These are phyloP conservation scores for Xenoacremonium recifei DNA, from an alignment of 2,329 filamentous ascomycete species.

Conservation along the genomic window DNA sequence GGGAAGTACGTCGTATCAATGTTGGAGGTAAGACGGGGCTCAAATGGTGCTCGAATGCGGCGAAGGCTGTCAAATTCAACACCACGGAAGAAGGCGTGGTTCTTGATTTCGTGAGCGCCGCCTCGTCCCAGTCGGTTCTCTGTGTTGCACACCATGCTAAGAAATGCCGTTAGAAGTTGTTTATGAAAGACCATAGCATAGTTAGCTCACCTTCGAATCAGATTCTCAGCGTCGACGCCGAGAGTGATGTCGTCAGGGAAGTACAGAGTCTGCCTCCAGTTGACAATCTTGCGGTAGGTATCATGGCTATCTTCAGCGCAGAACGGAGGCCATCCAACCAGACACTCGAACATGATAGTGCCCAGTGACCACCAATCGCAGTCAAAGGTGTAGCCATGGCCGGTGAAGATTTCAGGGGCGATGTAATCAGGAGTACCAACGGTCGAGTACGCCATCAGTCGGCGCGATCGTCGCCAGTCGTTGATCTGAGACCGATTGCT, in stretches of 20 bases:
- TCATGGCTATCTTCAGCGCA: constrained; percentile 97
- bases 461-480: constrained; percentile 94
- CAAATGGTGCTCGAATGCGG: constrained; percentile 91
- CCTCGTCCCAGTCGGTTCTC: constrained; percentile 87
- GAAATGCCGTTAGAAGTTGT: constrained; percentile 5
- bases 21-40: constrained; percentile 88
- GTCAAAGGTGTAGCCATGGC: constrained; percentile 91
- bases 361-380: constrained; percentile 99
- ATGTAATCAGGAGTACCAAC: constrained; percentile 99
- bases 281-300: constrained; percentile 98
- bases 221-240: constrained; percentile 82
- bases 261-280: constrained; percentile 93
- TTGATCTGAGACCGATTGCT: constrained; percentile 98
- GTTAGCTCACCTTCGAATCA: constrained; percentile 78
- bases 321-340: constrained; percentile 98
- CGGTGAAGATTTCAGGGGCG: constrained; percentile 95
- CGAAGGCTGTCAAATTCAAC: constrained; percentile 93
- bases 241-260: constrained; percentile 95
- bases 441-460: constrained; percentile 96
- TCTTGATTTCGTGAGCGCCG: constrained; percentile 89
- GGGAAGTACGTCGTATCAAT: constrained; percentile 99
- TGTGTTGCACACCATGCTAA: constrained; percentile 89
- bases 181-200: constrained; percentile 3
- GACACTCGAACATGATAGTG: constrained; percentile 99
- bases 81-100: constrained; percentile 92